Evolutionary conservation across 768 basidiomycete species (phyloP), one percentile per base, ranked within the genome.

Genomic region (Rhodotorula graminis): DNA sequence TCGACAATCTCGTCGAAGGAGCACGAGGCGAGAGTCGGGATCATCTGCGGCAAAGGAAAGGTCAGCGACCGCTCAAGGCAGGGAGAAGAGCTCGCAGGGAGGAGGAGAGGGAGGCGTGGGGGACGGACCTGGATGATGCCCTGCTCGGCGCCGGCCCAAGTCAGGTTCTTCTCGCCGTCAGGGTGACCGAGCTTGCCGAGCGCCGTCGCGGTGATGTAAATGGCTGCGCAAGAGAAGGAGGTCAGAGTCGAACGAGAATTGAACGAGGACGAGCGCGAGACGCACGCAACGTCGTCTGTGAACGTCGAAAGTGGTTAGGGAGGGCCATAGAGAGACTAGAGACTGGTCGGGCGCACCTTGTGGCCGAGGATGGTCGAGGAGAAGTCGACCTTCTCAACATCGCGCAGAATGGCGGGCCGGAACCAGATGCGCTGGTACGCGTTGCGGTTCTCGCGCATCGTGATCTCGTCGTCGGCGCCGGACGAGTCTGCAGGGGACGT

Each of bases 1-100:
- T 95, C 90, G n/a, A 96, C 85, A 62, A 97, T 87, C 80, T 98
- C 93, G 79, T 98, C 93, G 80, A 98, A 96, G 0, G 92, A 91
- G 81, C 93, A 98, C 0, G 91, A 93, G 0, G 95, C 92, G 31
- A 98, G 84, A 1, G 96, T 98, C 3, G 94, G 93, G 65, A 98
- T 95, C 94, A 94, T 77, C 19, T 70, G 56, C 11, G 21, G 50
- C 9, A 50, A 50, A 11, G 21, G 21, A 4, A 21, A 16, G 8
- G 50, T 52, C 10, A 52, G 37, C 27, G 18, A 46, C n/a, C n/a
- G n/a, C n/a, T n/a, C n/a, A n/a, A n/a, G n/a, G n/a, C n/a, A n/a
- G n/a, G n/a, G 44, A 63, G 33, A 18, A 16, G 33, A 58, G 11
- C 8, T 58, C 31, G 29, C 7, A 8, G 27, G 27, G n/a, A 15